phyloP scores from a whole-genome alignment of 208 protist genomes.

The Wallacemonas sp. region DNA sequence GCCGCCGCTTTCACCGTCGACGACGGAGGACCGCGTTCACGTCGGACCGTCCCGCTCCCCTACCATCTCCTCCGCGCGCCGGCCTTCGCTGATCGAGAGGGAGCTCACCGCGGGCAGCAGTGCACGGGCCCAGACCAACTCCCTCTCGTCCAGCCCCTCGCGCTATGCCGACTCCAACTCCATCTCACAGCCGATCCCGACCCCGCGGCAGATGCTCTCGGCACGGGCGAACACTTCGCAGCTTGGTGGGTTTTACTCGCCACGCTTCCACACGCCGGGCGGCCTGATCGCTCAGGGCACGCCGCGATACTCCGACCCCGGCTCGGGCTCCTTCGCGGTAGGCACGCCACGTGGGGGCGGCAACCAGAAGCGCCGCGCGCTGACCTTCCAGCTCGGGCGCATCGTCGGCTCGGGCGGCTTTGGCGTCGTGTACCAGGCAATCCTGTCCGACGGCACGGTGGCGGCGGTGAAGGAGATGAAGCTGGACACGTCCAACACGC shows the following conservation, averaged over 20 bases:
- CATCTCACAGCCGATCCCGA: constrained; percentile 4
- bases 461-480: constrained; percentile 80
- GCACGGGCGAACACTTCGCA: not conserved
- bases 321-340: constrained; percentile 11
- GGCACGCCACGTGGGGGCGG: too few species aligned
- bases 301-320: constrained; percentile 6
- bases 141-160: constrained; percentile 8
- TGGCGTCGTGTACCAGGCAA: constrained; percentile 74
- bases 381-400: constrained; percentile 63
- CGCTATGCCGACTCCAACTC: constrained; percentile 4
- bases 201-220: constrained; percentile 10
- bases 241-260: constrained; percentile 7
- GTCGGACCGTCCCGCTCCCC: not conserved
- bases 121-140: constrained; percentile 8
- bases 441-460: constrained; percentile 63
- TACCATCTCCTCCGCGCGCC: not conserved
- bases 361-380: constrained; percentile 24
- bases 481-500: constrained; percentile 48
- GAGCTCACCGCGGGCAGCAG: constrained; percentile 4
- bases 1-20: not conserved
- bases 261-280: constrained; percentile 5
- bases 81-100: constrained; percentile 1
- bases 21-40: constrained; percentile 2
- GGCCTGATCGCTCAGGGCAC: constrained; percentile 3
- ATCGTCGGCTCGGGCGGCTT: constrained; percentile 71